Base-by-base conservation (phyloP, 176 grass and related monocot species). In the Phragmites australis region DNA sequence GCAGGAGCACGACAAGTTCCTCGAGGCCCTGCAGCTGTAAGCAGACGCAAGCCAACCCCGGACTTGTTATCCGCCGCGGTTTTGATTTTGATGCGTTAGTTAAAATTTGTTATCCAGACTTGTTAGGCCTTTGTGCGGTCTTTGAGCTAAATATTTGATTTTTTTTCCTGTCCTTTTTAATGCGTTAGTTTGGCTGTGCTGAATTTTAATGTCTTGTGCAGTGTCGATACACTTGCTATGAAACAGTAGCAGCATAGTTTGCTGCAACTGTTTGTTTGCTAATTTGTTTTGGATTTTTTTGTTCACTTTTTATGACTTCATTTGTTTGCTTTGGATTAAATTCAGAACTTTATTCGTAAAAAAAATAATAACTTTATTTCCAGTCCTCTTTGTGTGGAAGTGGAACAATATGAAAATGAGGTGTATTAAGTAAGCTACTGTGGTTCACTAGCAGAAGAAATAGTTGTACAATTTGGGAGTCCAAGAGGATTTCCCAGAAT, bases 1-100 rank as follows among this genome's bases (percentile, higher is more conserved):
- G 87, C 93, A 92, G 77, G 93, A 94, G 84, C 92, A 94, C 73
- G 92, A 94, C 65, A 94, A 94, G 81, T 94, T 94, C 80, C 92
- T 94, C 27, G 92, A 94, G 85, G 92, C 92, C 4, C 89, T 94
- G 48, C 92, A 94, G 84, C 92, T 94, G 92, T 94, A 87, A 94
- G 87, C 81, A 60, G 6, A 10, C 19, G 61, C 76, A 25, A 51
- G 26, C 48, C 67, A 21, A 9, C 27, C 50, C 0, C 1, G 51
- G 11, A 21, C 6, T 77, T 6, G 3, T 8, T 34, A 21, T 11
- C 17, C 21, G 19, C 9, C 18, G 19, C 31, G 30, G 19, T n/a
- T 50, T 78, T 51, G 19, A 16, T 39, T 78, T 75, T 10, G 62
- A 37, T 66, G 82, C n/a, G n/a, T n/a, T n/a, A n/a, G n/a, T n/a